phyloP scores from a whole-genome alignment of 768 basidiomycete genomes.

The Hemileccinum rubropunctum region DNA sequence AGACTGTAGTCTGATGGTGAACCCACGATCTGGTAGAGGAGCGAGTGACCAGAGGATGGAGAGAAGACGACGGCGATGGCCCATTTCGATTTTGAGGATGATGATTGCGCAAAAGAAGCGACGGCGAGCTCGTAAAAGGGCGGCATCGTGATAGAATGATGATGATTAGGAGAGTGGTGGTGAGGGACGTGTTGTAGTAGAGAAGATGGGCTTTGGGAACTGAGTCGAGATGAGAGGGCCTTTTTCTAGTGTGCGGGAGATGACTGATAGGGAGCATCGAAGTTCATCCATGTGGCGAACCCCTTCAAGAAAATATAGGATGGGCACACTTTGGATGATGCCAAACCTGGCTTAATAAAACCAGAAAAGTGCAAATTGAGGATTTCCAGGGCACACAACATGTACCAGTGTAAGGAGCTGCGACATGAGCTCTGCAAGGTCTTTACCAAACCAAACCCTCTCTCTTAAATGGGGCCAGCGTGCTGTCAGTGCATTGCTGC shows the following conservation, averaged over 20 bases:
- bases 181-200: too few relatives aligned
- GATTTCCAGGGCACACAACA: conserved; percentile 24
- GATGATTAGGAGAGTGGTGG: background rate
- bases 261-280: conserved; percentile 14
- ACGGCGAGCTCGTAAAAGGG: conserved; percentile 34
- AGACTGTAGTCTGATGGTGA: conserved; percentile 26
- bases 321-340: conserved; percentile 10
- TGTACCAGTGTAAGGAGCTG: conserved; percentile 12
- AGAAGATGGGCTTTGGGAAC: background rate
- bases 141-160: conserved; percentile 20
- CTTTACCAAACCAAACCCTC: conserved; percentile 28
- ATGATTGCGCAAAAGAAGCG: conserved; percentile 24
- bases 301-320: conserved; percentile 21
- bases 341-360: conserved; percentile 31
- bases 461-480: conserved; percentile 14
- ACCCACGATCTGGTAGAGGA: conserved; percentile 32
- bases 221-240: background rate
- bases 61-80: conserved; percentile 29
- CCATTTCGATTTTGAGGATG: conserved; percentile 24
- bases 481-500: background rate
- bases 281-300: conserved; percentile 21
- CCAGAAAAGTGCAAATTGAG: conserved; percentile 33
- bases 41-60: conserved; percentile 26
- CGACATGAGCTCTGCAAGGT: conserved; percentile 5
- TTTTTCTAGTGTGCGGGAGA: conserved; percentile 22